Percentiles rank a stretch among this genome's conserved stretches.
Evolutionary conservation across 2,329 filamentous ascomycete species (phyloP).

Genomic region (Claviceps paspali): DNA sequence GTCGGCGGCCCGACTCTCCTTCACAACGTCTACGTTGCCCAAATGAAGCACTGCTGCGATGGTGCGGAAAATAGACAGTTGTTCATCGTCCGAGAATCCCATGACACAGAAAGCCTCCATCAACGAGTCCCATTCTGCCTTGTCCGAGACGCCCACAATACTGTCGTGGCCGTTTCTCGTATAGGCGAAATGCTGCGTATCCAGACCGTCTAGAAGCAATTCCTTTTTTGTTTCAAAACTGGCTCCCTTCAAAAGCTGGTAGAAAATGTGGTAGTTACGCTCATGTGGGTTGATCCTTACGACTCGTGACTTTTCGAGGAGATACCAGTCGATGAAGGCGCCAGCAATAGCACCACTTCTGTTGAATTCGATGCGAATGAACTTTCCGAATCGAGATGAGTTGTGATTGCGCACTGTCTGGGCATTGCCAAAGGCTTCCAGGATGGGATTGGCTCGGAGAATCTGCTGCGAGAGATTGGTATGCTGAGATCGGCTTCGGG

Average conservation of each 20-base stretch:
- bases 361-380: conserved; percentile 93
- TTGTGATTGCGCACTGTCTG: conserved; percentile 98
- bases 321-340: conserved; percentile 96
- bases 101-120: conserved; percentile 91
- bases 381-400: conserved; percentile 95
- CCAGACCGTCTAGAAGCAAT: conserved; percentile 59
- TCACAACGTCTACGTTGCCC: conserved; percentile 78
- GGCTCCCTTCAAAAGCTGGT: conserved; percentile 81
- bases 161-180: conserved; percentile 82
- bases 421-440: conserved; percentile 95
- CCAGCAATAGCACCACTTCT: conserved; percentile 80
- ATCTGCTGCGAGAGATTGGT: conserved; percentile 94
- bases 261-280: conserved; percentile 95
- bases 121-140: conserved; percentile 75
- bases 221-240: conserved; percentile 57
- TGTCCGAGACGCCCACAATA: conserved; percentile 80
- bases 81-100: conserved; percentile 79
- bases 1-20: conserved; percentile 80
- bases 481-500: conserved; percentile 46
- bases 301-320: conserved; percentile 94
- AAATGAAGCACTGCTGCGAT: conserved; percentile 86
- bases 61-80: conserved; percentile 67
- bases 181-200: conserved; percentile 80
- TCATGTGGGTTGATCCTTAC: conserved; percentile 77
- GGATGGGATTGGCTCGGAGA: conserved; percentile 84